A percentile compares a stretch with the other conserved stretches of the same genome.
Evolutionary conservation across 768 basidiomycete species (phyloP).

Genomic region (Boletales sp.): DNA sequence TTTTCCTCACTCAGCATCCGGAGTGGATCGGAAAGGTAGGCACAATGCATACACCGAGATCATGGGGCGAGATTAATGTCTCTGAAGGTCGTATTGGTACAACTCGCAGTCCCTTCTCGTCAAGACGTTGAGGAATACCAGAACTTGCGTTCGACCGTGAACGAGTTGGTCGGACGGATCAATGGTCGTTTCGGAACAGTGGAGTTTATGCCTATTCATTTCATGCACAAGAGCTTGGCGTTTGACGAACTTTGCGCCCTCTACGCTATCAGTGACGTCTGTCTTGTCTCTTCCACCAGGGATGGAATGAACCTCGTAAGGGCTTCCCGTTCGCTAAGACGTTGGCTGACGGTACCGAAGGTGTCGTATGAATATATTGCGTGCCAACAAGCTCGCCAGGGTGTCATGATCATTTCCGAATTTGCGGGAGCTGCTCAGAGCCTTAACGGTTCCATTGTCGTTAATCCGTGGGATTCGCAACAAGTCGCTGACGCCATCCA

Average conservation of each 20-base stretch:
- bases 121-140: conserved; percentile 99
- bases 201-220: conserved; percentile 99
- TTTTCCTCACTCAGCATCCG: conserved; percentile 95
- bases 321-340: conserved; percentile 1
- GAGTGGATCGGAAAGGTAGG: conserved; percentile 97
- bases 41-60: not conserved
- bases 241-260: conserved; percentile 98
- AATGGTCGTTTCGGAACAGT: conserved; percentile 99
- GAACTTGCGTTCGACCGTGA: conserved; percentile 91
- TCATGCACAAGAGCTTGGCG: conserved; percentile 92
- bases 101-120: conserved; percentile 94
- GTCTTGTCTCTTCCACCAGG: conserved; percentile 89
- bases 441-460: conserved; percentile 92
- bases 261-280: conserved; percentile 95
- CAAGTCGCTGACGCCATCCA: conserved; percentile 97
- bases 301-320: conserved; percentile 99
- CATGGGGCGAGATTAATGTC: not conserved
- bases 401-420: conserved; percentile 97
- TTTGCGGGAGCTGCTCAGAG: conserved; percentile 97
- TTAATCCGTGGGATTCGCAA: conserved; percentile 99
- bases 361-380: conserved; percentile 99
- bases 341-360: conserved; percentile 38
- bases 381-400: conserved; percentile 88
- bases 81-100: conserved; percentile 83
- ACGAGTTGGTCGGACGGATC: conserved; percentile 97